Evolutionary conservation across 2,329 filamentous ascomycete species (phyloP), one percentile per base, ranked within the genome.

Genomic region (Fusarium praegraminearum): DNA sequence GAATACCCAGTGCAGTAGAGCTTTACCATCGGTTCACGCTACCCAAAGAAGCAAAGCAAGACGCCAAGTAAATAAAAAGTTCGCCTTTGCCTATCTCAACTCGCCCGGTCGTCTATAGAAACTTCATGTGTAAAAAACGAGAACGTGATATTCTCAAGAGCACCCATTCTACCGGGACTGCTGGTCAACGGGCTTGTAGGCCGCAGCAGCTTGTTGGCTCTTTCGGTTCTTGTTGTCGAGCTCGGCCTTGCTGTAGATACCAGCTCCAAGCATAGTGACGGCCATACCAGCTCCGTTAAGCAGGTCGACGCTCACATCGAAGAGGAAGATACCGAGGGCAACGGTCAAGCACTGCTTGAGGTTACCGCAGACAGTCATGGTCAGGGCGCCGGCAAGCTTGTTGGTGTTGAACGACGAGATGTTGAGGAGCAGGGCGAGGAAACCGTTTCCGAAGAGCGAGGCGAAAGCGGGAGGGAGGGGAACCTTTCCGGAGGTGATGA

Each of bases 301-400:
- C 69, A 80, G 76, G 70, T 83, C 83, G 30, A 87, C 80, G 28
- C 78, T 78, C 67, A 87, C 81, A 53, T 85, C 81, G 75, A 87
- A 87, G 51, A 87, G 78, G 49, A 83, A 77, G 41, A 87, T 85
- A 46, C 85, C 86, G 32, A 88, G 77, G 36, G 85, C 76, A 15
- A 88, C 85, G 1, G 86, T 87, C 44, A 87, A 75, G 65, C 84
- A 85, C 75, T 88, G 86, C 79, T 88, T 88, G 60, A 88, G 78
- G 72, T 88, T 88, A 57, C 84, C 86, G 64, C 85, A 87, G 7
- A 89, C 85, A 9, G 85, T 87, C 83, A 89, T 88, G 38, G 86
- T 88, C 57, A 89, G 76, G 20, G 86, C 86, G 54, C 86, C 86
- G 8, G 85, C 83, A 38, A 85, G 78, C 77, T 87, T 87, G 77